These are phyloP conservation scores for Nemania abortiva DNA, from an alignment of 2,329 filamentous ascomycete genomes.

Conservation along the genomic window DNA sequence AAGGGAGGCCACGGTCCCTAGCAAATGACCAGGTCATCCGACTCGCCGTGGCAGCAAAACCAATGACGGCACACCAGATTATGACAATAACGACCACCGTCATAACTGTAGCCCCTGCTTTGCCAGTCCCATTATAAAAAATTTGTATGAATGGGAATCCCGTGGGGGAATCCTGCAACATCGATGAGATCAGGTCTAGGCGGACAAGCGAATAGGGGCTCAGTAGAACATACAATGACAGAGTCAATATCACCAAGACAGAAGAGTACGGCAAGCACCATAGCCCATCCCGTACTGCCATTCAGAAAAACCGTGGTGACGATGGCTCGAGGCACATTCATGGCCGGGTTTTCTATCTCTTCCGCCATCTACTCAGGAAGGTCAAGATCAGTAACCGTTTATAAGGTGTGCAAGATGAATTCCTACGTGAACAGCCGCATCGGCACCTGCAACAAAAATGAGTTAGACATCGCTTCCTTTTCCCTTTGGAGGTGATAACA, in stretches of 20 bases:
- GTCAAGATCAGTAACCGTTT: background rate
- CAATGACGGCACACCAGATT: constrained; percentile 36
- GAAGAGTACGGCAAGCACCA: constrained; percentile 38
- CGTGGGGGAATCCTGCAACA: constrained; percentile 33
- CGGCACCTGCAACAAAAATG: constrained; percentile 34
- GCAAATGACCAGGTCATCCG: constrained; percentile 41
- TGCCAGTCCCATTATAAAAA: constrained; percentile 33
- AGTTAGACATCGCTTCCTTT: constrained; percentile 19
- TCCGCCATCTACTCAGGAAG: constrained; percentile 37
- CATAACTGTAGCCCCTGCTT: constrained; percentile 39
- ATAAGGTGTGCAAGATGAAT: background rate
- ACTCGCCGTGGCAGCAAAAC: constrained; percentile 36
- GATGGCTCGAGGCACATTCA: constrained; percentile 38
- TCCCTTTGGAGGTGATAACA: constrained; percentile 1
- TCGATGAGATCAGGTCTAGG: constrained; percentile 21
- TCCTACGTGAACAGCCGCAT: constrained; percentile 41
- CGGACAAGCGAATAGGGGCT: background rate
- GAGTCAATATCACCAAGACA: constrained; percentile 41
- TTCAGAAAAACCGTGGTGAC: constrained; percentile 37
- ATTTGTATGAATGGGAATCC: constrained; percentile 40
- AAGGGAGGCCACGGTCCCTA: constrained; percentile 38
- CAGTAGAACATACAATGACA: constrained; percentile 33
- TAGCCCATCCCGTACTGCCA: constrained; percentile 37
- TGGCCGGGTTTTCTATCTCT: constrained; percentile 39
- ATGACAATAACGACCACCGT: constrained; percentile 35